These are phyloP conservation scores for Posidonia oceanica DNA, from an alignment of 116 monocot genomes.

Conservation along the genomic window DNA sequence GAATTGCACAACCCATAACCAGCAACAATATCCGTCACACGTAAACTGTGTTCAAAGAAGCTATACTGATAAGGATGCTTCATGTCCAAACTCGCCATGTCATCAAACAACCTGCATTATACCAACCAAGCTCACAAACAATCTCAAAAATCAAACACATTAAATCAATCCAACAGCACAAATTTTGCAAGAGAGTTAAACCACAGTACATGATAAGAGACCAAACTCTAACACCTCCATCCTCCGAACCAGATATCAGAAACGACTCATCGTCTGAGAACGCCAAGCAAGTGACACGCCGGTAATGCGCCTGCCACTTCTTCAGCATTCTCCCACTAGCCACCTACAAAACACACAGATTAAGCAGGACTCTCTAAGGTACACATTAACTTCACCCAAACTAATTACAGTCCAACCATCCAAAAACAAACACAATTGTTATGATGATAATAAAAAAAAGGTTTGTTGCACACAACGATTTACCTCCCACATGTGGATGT, in stretches of 20 bases:
- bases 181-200: background rate
- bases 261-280: conserved; percentile 72
- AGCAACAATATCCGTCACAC: conserved; percentile 57
- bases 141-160: background rate
- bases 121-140: background rate
- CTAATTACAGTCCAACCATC: background rate
- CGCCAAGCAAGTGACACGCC: conserved; percentile 64
- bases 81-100: conserved; percentile 17
- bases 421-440: background rate
- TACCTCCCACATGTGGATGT: conserved; percentile 89
- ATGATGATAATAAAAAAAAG: background rate
- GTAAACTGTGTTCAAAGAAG: conserved; percentile 54
- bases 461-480: background rate
- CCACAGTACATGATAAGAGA: conserved; percentile 49
- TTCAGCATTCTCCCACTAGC: conserved; percentile 67
- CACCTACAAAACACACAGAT: conserved; percentile 23
- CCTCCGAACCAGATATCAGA: conserved; percentile 73
- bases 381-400: background rate
- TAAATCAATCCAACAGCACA: background rate
- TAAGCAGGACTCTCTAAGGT: too few relatives aligned
- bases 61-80: conserved; percentile 34
- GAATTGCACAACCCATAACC: conserved; percentile 63
- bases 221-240: conserved; percentile 88
- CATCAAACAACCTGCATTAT: conserved; percentile 21
- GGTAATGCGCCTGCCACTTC: conserved; percentile 76